A percentile compares a stretch with the other conserved stretches of the same genome.
phyloP scores from a whole-genome alignment of 2,329 filamentous ascomycete genomes.

The Nemania bipapillata region DNA sequence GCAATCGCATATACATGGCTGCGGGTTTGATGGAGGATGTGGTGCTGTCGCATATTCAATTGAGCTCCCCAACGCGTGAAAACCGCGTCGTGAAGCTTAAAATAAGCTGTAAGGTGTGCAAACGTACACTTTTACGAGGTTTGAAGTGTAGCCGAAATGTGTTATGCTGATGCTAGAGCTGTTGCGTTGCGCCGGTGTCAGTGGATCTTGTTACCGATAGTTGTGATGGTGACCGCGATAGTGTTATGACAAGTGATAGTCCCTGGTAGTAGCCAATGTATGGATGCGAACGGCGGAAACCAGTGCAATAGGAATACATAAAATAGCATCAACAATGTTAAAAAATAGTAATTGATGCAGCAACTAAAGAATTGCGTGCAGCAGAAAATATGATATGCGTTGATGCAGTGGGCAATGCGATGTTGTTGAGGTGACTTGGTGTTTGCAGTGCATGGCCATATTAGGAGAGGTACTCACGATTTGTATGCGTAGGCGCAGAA shows the following conservation, averaged over 20 bases:
- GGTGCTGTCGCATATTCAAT: conserved; percentile 55
- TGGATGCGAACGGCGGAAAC: background rate
- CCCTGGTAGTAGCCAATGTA: conserved; percentile 18
- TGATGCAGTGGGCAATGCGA: conserved; percentile 21
- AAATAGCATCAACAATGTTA: conserved; percentile 26
- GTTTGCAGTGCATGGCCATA: conserved; percentile 55
- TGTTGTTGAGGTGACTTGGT: conserved; percentile 55
- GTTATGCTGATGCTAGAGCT: conserved; percentile 52
- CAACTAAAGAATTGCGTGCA: conserved; percentile 29
- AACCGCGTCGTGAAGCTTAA: conserved; percentile 53
- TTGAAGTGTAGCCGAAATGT: conserved; percentile 40
- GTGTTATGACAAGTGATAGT: conserved; percentile 24
- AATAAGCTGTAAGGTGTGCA: conserved; percentile 44
- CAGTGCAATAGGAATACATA: conserved; percentile 29
- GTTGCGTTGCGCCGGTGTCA: conserved; percentile 47
- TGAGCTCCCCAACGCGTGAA: conserved; percentile 50
- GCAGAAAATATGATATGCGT: conserved; percentile 9
- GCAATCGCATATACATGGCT: conserved; percentile 2
- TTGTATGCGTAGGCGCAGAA: conserved; percentile 43
- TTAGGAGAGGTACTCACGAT: conserved; percentile 65
- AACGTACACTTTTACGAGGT: conserved; percentile 54
- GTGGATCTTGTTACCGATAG: conserved; percentile 38
- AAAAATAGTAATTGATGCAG: conserved; percentile 25
- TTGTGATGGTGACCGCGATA: conserved; percentile 36
- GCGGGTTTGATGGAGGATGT: conserved; percentile 38